Base-by-base conservation (phyloP, 371 early-diverging fungal genomes). In the Apophysomyces trapeziformis region DNA sequence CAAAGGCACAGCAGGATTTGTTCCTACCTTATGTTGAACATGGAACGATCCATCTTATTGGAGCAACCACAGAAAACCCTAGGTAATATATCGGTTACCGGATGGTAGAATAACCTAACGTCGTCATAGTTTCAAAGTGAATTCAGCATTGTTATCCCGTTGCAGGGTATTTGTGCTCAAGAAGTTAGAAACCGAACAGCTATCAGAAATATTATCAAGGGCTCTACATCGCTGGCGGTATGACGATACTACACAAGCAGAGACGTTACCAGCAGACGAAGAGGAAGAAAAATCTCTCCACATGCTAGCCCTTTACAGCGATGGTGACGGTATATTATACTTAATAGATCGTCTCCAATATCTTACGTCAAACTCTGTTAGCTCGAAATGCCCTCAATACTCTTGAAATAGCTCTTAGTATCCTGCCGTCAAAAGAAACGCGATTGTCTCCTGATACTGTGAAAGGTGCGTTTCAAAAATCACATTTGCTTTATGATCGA, bases 61-160 rank as follows among this genome's bases (percentile, higher is more conserved):
- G 93, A 6, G 94, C 94, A 0, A 96, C 95, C 0, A 96, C 95
- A 2, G 96, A 96, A 64, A 96, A 96, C 65, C 96, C 96, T 2
- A 93, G 93, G 81, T 78, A 72, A 18, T 9, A 6, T 43, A 16
- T 41, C 11, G 41, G 57, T 8, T 12, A 9, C 18, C 7, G 35
- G 6, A 44, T 44, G 38, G 12, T n/a, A 44, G 38, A 5, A n/a
- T 39, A 6, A 11, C 13, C 39, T n/a, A 4, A 32, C 8, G 9
- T 7, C 32, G 38, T 8, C 12, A 37, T 36, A 80, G 83, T 12
- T 96, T 96, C 70, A 84, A 92, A 45, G 81, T 96, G 54, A 95
- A 93, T 67, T 82, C 85, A 36, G 95, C 96, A 1, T 71, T 96
- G 38, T 79, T 96, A 1, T 91, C 92, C 37, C 80, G 96, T 38